Evolutionary conservation across 208 protist species (phyloP), one percentile per base, ranked within the genome.

Genomic region (Acanthamoeba castellanii): DNA sequence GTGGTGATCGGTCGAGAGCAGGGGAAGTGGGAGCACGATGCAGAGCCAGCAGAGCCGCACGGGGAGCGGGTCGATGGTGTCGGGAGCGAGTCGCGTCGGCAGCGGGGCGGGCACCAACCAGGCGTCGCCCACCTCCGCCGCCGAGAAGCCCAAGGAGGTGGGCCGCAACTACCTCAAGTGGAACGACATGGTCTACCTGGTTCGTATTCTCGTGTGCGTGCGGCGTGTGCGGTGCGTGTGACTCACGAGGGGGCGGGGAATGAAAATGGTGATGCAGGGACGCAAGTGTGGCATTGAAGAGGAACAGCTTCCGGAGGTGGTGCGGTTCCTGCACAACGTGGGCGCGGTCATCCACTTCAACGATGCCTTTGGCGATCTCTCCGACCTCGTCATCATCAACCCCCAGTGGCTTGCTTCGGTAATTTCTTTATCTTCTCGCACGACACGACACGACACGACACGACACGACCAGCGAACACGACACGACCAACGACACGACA

Each of bases 371-470:
- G 82, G 55, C 32, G 55, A 57, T 30, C 82, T 90, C 32, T 70
- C 47, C 59, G 82, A 90, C 45, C 82, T 90, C 9, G 82, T 90
- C 82, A 90, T 90, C 82, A 90, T 90, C 37, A 66, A 90, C 27
- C 82, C 82, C 13, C 82, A 90, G 37, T 90, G 50, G n/a, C 82
- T 90, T 2, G 50, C 82, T 25, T 34, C 50, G 20, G 82, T 90
- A 68, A 9, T 72, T 55, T 18, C 50, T 14, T 52, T 11, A 52
- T 52, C 11, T 4, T 52, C 47, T 14, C 47, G 11, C 11, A 11
- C 47, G 11, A 11, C 7, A 52, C 7, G 47, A 52, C 47, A 52
- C 4, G 47, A 52, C 11, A 20, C 52, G 52, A 57, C 52, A 7
- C 7, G 7, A 57, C 11, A 7, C 52, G 52, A 7, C 52, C 52